phyloP scores from a whole-genome alignment of 345 rosid species.

The Eucalyptus brandiana region DNA sequence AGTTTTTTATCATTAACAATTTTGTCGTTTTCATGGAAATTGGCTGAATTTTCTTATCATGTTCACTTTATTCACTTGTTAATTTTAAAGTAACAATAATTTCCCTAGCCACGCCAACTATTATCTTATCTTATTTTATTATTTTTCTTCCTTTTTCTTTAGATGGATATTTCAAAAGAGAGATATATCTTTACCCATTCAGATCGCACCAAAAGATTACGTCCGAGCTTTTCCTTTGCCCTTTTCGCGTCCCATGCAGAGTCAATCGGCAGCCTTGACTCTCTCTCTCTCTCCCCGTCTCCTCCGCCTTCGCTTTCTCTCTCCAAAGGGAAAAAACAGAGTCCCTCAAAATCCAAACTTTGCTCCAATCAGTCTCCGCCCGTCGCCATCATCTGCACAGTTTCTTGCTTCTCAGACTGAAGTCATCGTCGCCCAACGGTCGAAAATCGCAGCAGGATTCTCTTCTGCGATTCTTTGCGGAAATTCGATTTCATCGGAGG shows the following conservation, averaged over 20 bases:
- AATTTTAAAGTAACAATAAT: no score
- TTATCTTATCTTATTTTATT: no score
- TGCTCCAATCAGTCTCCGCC: not conserved
- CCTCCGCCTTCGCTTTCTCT: not conserved
- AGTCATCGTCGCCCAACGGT: not conserved
- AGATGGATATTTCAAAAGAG: no score
- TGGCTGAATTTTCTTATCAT: not conserved
- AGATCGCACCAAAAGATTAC: no score
- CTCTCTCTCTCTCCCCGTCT: not conserved
- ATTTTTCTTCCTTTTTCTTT: no score
- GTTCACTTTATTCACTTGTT: no score
- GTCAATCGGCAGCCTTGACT: not conserved
- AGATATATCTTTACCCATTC: no score
- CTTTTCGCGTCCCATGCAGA: not conserved
- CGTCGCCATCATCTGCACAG: not conserved
- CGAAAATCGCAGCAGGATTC: not conserved
- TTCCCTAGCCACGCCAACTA: no score
- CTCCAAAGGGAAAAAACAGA: not conserved
- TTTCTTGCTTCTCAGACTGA: not conserved
- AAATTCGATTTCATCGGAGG: not conserved
- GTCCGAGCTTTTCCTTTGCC: no score
- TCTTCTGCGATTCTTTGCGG: not conserved
- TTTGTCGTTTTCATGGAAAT: not conserved
- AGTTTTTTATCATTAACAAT: not conserved
- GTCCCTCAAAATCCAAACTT: not conserved